These are phyloP conservation scores for Globisporangium barbulae DNA, from an alignment of 352 stramenopile species.

Conservation along the genomic window DNA sequence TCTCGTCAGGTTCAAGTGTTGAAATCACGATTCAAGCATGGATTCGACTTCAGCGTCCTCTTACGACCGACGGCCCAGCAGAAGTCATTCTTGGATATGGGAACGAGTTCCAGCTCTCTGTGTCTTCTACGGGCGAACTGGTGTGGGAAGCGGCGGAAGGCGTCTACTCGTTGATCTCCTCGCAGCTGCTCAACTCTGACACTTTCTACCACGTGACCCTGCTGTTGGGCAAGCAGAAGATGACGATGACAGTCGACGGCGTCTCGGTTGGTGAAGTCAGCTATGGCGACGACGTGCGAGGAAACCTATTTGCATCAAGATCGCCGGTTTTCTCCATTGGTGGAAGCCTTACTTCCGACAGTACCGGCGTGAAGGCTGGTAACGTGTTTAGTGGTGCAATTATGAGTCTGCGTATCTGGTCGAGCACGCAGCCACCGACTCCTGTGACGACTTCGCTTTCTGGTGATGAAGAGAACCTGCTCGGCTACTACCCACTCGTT, in stretches of 20 bases:
- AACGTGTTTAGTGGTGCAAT: conserved; percentile 62
- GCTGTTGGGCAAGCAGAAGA: conserved; percentile 32
- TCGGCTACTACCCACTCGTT: conserved; percentile 78
- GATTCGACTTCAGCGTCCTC: conserved; percentile 35
- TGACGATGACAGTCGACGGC: conserved; percentile 47
- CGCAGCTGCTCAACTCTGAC: conserved; percentile 35
- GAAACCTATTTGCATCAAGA: conserved; percentile 22
- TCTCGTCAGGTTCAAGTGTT: conserved; percentile 47
- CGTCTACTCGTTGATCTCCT: conserved; percentile 33
- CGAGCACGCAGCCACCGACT: conserved; percentile 16
- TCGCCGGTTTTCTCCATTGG: conserved; percentile 45
- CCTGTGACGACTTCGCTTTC: conserved; percentile 21
- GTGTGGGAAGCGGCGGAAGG: conserved; percentile 49
- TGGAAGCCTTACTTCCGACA: conserved; percentile 38
- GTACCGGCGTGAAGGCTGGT: conserved; percentile 17
- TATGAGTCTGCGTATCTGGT: conserved; percentile 73
- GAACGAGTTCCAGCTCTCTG: conserved; percentile 50
- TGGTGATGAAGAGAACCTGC: conserved; percentile 39
- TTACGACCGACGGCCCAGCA: conserved; percentile 14
- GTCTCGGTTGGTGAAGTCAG: conserved; percentile 31
- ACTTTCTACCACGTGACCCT: conserved; percentile 65
- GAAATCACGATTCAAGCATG: conserved; percentile 72
- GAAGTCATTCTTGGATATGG: conserved; percentile 63
- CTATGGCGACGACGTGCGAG: conserved; percentile 24
- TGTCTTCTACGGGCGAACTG: conserved; percentile 39